A percentile compares a stretch with the other conserved stretches of the same genome.
Evolutionary conservation across 2,329 filamentous ascomycete genomes (phyloP).

Genomic region (Penicillium italicum): DNA sequence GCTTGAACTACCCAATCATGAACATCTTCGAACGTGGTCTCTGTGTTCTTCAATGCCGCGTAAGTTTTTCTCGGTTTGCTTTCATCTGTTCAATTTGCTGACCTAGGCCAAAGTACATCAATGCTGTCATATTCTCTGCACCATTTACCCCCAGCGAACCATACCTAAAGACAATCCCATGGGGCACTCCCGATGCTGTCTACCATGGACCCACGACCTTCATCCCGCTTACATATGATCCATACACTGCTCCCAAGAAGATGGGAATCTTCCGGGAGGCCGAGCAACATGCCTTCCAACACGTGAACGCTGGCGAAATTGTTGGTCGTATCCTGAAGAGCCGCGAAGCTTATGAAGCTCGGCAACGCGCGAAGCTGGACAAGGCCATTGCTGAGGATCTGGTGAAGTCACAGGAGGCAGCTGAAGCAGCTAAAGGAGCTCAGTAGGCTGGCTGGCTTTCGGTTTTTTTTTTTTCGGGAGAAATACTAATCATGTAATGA

Average conservation of each 20-base stretch:
- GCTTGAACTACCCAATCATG: slow-evolving; percentile 99
- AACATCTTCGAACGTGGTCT: slow-evolving; percentile 96
- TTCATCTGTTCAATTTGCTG: neutral
- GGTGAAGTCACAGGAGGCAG: slow-evolving; percentile 56
- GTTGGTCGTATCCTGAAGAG: slow-evolving; percentile 86
- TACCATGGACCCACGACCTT: slow-evolving; percentile 97
- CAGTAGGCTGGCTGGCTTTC: neutral
- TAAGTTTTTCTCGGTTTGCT: slow-evolving; percentile 42
- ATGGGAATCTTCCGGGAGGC: slow-evolving; percentile 84
- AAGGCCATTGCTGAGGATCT: slow-evolving; percentile 75
- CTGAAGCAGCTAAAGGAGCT: slow-evolving; percentile 26
- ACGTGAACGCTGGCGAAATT: slow-evolving; percentile 90
- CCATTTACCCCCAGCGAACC: slow-evolving; percentile 78
- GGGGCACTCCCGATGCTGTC: slow-evolving; percentile 70
- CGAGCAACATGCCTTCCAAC: slow-evolving; percentile 69
- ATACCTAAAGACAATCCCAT: slow-evolving; percentile 73
- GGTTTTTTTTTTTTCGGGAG: neutral
- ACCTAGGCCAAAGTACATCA: slow-evolving; percentile 62
- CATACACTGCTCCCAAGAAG: slow-evolving; percentile 73
- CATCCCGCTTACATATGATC: slow-evolving; percentile 72
- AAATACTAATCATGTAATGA: slow-evolving; percentile 7
- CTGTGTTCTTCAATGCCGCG: slow-evolving; percentile 91
- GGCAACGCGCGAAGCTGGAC: slow-evolving; percentile 83
- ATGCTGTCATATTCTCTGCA: slow-evolving; percentile 83
- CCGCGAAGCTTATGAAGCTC: slow-evolving; percentile 81